phyloP scores from a whole-genome alignment of 371 early-diverging fungal species.

The Mortierella sp. region DNA sequence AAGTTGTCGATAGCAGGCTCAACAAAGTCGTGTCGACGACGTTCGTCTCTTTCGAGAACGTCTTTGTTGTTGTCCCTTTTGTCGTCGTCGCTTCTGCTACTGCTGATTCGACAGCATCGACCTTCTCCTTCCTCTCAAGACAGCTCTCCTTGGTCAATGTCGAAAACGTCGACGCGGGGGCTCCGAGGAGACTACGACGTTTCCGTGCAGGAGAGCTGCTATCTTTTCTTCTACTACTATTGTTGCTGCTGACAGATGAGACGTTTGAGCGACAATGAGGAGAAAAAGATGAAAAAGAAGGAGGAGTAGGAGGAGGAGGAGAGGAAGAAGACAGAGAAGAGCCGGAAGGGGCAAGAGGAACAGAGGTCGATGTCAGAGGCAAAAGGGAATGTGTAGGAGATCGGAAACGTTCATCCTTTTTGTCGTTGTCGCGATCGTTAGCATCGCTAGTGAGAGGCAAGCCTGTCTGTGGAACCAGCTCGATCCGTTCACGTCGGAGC shows the following conservation, averaged over 20 bases:
- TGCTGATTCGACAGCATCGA: not conserved
- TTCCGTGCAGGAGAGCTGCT: too few species aligned
- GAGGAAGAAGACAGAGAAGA: not conserved
- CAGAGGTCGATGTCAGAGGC: constrained; percentile 6
- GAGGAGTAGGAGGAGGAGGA: not conserved
- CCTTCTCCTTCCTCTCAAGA: constrained; percentile 28
- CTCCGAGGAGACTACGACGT: too few species aligned
- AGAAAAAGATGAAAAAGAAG: not conserved
- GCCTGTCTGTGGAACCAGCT: not conserved
- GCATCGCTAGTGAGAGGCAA: not conserved
- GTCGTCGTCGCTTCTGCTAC: not conserved
- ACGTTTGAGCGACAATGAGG: too few species aligned
- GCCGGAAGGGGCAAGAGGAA: not conserved
- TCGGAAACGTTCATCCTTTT: too few species aligned
- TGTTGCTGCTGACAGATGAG: too few species aligned
- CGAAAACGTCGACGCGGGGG: too few species aligned
- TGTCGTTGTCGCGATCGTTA: too few species aligned
- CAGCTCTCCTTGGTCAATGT: constrained; percentile 2
- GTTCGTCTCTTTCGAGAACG: not conserved
- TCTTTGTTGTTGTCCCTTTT: not conserved
- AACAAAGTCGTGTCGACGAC: constrained; percentile 34
- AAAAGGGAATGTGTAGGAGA: too few species aligned
- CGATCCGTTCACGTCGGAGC: constrained; percentile 1
- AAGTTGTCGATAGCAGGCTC: constrained; percentile 38
- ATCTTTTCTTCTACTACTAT: too few species aligned